Evolutionary conservation across 176 grass and related monocot genomes (phyloP).

Genomic region (Ensete glaucum): DNA sequence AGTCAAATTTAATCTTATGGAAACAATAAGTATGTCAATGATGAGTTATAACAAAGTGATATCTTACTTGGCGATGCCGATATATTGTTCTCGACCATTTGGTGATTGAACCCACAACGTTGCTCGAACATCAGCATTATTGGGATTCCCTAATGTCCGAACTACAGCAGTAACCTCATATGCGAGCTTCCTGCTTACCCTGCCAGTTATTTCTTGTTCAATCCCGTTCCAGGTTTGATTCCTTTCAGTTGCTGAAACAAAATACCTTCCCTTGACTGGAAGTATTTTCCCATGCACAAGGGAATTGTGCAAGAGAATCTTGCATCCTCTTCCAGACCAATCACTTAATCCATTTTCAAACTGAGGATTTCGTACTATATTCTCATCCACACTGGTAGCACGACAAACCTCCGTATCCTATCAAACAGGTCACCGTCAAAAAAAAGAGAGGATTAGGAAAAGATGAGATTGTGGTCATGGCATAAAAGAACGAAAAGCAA

Average conservation of each 20-base stretch:
- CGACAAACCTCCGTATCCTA: slow-evolving; percentile 30
- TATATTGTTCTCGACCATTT: slow-evolving; percentile 73
- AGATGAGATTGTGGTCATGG: not conserved
- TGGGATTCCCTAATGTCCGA: slow-evolving; percentile 48
- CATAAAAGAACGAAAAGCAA: not conserved
- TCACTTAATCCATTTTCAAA: slow-evolving; percentile 64
- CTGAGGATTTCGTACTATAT: slow-evolving; percentile 59
- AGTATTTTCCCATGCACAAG: slow-evolving; percentile 43
- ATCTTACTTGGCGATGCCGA: slow-evolving; percentile 83
- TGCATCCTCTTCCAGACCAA: slow-evolving; percentile 99
- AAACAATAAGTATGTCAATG: not conserved
- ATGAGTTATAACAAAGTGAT: not conserved
- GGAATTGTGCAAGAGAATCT: slow-evolving; percentile 60
- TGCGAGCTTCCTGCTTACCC: slow-evolving; percentile 49
- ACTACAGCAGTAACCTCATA: slow-evolving; percentile 72
- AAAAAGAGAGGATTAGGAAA: not conserved
- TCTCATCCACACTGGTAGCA: slow-evolving; percentile 21
- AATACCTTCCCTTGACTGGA: slow-evolving; percentile 63
- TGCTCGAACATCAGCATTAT: slow-evolving; percentile 47
- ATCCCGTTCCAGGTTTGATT: slow-evolving; percentile 82
- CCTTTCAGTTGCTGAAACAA: slow-evolving; percentile 65
- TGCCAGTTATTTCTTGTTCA: slow-evolving; percentile 84
- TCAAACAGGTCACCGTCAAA: not conserved
- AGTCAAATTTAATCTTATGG: slow-evolving; percentile 9
- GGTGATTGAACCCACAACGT: slow-evolving; percentile 82